Evolutionary conservation across 2,329 filamentous ascomycete species (phyloP).

Genomic region (Arthrobotrys conoides): DNA sequence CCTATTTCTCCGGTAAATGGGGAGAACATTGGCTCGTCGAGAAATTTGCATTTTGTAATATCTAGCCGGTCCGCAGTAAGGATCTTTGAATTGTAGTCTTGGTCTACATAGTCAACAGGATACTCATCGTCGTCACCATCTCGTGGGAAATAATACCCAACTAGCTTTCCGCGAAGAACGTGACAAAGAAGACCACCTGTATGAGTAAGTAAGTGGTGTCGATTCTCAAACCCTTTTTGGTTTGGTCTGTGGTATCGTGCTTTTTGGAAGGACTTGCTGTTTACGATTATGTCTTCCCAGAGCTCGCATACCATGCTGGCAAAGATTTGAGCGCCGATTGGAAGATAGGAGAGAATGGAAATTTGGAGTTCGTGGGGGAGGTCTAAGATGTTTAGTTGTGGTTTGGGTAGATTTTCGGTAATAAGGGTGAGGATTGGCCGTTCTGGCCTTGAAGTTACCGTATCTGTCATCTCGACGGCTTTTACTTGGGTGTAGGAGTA

Average conservation of each 20-base stretch:
- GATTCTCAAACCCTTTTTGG: too few species aligned
- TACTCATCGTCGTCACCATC: too few species aligned
- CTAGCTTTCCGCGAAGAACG: too few species aligned
- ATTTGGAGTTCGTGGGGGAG: constrained; percentile 22
- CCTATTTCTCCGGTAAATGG: neutral
- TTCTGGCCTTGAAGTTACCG: too few species aligned
- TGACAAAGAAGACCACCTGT: too few species aligned
- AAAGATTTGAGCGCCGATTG: constrained; percentile 3
- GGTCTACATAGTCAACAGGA: too few species aligned
- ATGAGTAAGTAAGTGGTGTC: too few species aligned
- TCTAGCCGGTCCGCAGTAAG: neutral
- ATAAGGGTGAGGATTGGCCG: too few species aligned
- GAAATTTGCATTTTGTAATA: constrained; percentile 2
- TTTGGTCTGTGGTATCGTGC: neutral
- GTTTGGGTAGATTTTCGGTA: neutral
- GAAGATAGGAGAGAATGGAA: neutral
- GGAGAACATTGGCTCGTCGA: constrained; percentile 14
- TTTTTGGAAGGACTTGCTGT: neutral
- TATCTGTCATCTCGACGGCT: too few species aligned
- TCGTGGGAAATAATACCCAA: too few species aligned
- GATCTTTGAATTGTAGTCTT: too few species aligned
- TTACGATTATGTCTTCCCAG: constrained; percentile 1
- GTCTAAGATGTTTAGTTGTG: neutral
- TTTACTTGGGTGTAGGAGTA: too few species aligned
- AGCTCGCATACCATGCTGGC: constrained; percentile 11